These are phyloP conservation scores for Wickerhamomyces queroliae DNA, from an alignment of 805 yeast genomes.

Conservation along the genomic window DNA sequence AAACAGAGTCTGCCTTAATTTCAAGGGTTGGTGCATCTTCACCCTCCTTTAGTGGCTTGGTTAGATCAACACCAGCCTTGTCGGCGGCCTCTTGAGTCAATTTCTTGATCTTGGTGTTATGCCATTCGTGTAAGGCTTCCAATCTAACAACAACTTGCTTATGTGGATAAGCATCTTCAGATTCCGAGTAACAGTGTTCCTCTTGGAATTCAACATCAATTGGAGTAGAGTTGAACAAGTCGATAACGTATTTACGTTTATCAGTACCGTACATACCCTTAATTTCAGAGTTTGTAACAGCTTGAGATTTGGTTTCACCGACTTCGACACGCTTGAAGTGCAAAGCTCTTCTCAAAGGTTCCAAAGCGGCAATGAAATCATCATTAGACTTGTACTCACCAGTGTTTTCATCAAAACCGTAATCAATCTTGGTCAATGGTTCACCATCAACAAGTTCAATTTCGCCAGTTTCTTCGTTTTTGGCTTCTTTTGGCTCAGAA, in stretches of 20 bases:
- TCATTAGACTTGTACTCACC: constrained; percentile 42
- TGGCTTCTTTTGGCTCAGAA: constrained; percentile 31
- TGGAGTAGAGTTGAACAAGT: constrained; percentile 80
- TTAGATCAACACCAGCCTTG: constrained; percentile 19
- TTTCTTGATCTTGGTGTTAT: constrained; percentile 57
- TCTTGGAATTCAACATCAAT: constrained; percentile 75
- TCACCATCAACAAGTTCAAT: constrained; percentile 27
- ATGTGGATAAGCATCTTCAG: constrained; percentile 65
- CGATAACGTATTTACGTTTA: constrained; percentile 78
- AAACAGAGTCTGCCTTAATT: constrained; percentile 39
- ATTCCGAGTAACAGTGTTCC: constrained; percentile 36
- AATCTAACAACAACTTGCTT: constrained; percentile 71
- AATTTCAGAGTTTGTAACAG: constrained; percentile 68
- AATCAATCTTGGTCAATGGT: constrained; percentile 29
- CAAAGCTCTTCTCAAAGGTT: constrained; percentile 62
- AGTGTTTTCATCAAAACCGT: constrained; percentile 68
- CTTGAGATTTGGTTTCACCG: constrained; percentile 32
- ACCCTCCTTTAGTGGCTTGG: constrained; percentile 18
- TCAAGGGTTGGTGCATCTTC: constrained; percentile 43
- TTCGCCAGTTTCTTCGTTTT: constrained; percentile 35
- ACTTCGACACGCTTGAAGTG: constrained; percentile 71
- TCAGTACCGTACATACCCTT: constrained; percentile 87
- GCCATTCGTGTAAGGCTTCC: constrained; percentile 91
- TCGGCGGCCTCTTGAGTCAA: constrained; percentile 27
- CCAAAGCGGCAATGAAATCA: constrained; percentile 50